These are phyloP conservation scores for Leishmania turanica DNA, from an alignment of 208 protist species.

Conservation along the genomic window DNA sequence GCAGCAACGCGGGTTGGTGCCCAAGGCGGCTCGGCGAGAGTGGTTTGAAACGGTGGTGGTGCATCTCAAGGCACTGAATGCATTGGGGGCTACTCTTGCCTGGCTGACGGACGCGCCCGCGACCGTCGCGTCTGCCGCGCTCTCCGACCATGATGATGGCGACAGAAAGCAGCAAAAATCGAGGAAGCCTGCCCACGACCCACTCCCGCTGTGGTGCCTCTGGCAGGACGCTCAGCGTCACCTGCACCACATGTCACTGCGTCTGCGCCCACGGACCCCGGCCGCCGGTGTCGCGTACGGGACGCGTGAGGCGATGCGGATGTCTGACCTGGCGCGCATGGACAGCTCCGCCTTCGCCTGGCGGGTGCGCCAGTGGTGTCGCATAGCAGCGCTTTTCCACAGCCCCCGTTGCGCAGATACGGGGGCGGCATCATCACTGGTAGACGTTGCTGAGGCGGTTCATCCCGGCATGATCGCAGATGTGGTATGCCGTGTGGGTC, in stretches of 20 bases:
- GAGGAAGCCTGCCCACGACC: conserved; percentile 8
- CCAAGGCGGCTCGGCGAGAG: conserved; percentile 37
- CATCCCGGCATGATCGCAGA: conserved; percentile 2
- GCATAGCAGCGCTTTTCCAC: background rate
- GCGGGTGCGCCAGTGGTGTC: conserved; percentile 28
- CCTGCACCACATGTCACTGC: conserved; percentile 37
- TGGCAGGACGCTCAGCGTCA: conserved; percentile 44
- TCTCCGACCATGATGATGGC: background rate
- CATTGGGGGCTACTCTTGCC: conserved; percentile 3
- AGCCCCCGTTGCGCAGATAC: background rate
- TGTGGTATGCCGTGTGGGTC: background rate
- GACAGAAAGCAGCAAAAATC: conserved; percentile 8
- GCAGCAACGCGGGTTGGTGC: conserved; percentile 20
- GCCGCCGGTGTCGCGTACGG: conserved; percentile 19
- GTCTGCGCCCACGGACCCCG: conserved; percentile 24
- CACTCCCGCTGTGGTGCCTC: conserved; percentile 31
- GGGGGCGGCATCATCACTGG: background rate
- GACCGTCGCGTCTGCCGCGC: background rate
- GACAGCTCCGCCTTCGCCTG: conserved; percentile 43
- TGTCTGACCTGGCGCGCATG: conserved; percentile 27
- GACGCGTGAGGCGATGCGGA: conserved; percentile 28
- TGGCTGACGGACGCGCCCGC: conserved; percentile 25
- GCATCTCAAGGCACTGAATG: conserved; percentile 25
- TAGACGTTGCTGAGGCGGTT: background rate
- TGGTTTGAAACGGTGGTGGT: conserved; percentile 60